These are phyloP conservation scores for Phlebopus sp. DNA, from an alignment of 1,284 basidiomycete species.

Conservation along the genomic window DNA sequence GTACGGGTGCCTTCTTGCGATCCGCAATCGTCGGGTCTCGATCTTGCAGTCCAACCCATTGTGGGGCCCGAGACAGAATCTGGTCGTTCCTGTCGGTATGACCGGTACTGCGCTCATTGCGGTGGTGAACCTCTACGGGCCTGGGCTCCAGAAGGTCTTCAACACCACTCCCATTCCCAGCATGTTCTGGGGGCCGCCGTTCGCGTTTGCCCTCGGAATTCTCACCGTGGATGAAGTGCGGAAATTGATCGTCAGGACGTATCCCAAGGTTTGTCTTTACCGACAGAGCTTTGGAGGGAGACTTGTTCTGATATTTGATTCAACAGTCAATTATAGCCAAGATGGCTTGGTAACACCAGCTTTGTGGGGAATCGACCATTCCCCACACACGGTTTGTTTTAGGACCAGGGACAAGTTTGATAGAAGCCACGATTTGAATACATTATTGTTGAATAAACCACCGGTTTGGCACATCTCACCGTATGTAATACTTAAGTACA, in stretches of 20 bases:
- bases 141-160: constrained; percentile 39
- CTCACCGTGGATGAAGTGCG: constrained; percentile 38
- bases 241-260: constrained; percentile 39
- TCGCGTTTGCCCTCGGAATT: constrained; percentile 37
- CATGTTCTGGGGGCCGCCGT: constrained; percentile 45
- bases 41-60: constrained; percentile 37
- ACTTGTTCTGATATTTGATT: constrained; percentile 13
- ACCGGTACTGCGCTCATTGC: constrained; percentile 37
- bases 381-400: background rate
- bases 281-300: background rate
- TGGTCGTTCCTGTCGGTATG: constrained; percentile 37
- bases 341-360: constrained; percentile 27
- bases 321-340: constrained; percentile 29
- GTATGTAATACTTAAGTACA: too few relatives aligned
- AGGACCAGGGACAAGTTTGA: too few relatives aligned
- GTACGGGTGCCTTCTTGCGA: constrained; percentile 34
- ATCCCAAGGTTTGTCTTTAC: constrained; percentile 35
- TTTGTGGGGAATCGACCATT: background rate
- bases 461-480: too few relatives aligned
- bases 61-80: constrained; percentile 39
- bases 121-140: constrained; percentile 40
- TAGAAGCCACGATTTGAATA: too few relatives aligned
- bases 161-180: constrained; percentile 38
- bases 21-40: constrained; percentile 36
- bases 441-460: too few relatives aligned